These are phyloP conservation scores for Tolypocladium nubicola DNA, from an alignment of 2,329 filamentous ascomycete species.

Conservation along the genomic window DNA sequence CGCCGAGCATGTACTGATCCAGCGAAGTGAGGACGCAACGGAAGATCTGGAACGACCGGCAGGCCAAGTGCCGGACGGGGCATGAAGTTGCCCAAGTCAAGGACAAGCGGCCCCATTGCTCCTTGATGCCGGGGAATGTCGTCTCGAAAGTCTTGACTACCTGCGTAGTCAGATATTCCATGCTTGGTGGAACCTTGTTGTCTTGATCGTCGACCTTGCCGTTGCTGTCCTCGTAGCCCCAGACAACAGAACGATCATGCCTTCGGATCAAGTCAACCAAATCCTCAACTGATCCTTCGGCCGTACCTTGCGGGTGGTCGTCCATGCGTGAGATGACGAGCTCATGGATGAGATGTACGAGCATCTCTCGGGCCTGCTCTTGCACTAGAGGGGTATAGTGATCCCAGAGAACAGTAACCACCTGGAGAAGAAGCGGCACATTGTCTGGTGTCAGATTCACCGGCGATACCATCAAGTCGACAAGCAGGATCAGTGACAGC, in stretches of 20 bases:
- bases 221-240: conserved; percentile 90
- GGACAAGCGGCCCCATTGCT: conserved; percentile 83
- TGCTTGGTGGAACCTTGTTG: conserved; percentile 74
- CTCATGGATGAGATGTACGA: conserved; percentile 94
- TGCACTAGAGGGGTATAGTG: conserved; percentile 93
- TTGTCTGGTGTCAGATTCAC: conserved; percentile 70
- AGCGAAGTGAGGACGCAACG: conserved; percentile 83
- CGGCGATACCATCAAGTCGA: conserved; percentile 92
- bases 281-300: conserved; percentile 70
- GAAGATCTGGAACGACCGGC: conserved; percentile 95
- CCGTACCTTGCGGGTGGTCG: conserved; percentile 48
- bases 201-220: conserved; percentile 63
- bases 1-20: conserved; percentile 88
- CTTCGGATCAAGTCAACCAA: conserved; percentile 79
- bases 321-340: conserved; percentile 75
- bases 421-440: conserved; percentile 78
- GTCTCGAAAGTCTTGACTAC: conserved; percentile 79
- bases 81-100: conserved; percentile 96
- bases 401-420: conserved; percentile 91
- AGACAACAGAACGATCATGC: conserved; percentile 76
- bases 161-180: conserved; percentile 73
- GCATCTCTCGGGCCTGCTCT: conserved; percentile 93
- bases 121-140: conserved; percentile 75
- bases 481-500: conserved; percentile 82
- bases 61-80: conserved; percentile 87